Base-by-base conservation (phyloP, 2,329 filamentous ascomycete genomes). In the Sporothrix curviconia region DNA sequence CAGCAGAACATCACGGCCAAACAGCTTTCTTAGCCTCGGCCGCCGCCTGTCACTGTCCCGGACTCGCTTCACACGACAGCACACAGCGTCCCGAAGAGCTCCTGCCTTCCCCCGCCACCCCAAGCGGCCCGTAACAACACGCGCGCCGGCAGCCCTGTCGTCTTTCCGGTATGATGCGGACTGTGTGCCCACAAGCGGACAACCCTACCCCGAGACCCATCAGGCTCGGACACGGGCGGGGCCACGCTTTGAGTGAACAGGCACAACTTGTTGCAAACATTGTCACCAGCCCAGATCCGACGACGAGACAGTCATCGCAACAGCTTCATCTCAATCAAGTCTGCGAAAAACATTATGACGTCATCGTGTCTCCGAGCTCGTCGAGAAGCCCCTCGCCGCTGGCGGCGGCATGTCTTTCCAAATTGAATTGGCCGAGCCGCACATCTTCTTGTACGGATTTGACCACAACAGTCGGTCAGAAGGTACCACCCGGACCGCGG, bases 371-470 rank as follows among this genome's bases (percentile, higher is more conserved):
- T 74, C 77, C 32, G 80, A 83, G 62, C 65, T 83, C 7, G 24
- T 42, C 1, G 75, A 77, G n/a, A 90, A 91, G 71, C 89, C 90
- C 1, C 77, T 92, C n/a, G 88, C 87, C 12, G 84, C 85, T 15
- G 89, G 86, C 49, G 90, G 87, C 69, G 89, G 89, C 44, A 79
- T 94, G 22, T 80, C 79, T 24, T 87, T 89, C 65, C 86, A 84
- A 30, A 88, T 94, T 46, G 74, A 86, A 28, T 75, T 94, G 40
- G 87, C 87, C 28, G 90, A 94, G 69, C 88, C 88, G n/a, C 86
- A 87, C 58, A 75, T 94, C 24, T 94, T 90, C 66, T 75, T 94
- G 34, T 84, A 86, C 28, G 89, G 89, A 0, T 91, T 92, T 65
- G 87, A 91, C 58, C 86, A 89, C 63, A 80, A 85, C 58, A 82